Evolutionary conservation across 2,329 filamentous ascomycete genomes (phyloP).

Genomic region (Phaeomoniella chlamydospora): DNA sequence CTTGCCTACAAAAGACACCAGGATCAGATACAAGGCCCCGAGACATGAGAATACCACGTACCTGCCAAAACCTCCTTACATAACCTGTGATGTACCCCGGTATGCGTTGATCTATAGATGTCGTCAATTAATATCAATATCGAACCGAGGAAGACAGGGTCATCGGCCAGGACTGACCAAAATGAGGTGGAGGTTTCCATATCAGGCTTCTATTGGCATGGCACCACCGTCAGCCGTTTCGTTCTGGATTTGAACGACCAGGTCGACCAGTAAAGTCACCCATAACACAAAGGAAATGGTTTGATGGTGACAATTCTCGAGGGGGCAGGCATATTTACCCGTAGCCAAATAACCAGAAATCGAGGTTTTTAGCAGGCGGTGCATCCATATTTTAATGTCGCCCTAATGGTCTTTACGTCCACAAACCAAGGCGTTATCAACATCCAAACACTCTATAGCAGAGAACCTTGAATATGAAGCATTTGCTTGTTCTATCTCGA

Average conservation of each 20-base stretch:
- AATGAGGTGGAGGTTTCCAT: conserved; percentile 95
- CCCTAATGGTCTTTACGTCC: too few relatives aligned
- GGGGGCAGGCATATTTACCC: too few relatives aligned
- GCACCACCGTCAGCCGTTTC: conserved; percentile 2
- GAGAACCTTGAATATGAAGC: too few relatives aligned
- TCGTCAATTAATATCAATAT: not conserved
- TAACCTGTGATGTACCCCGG: conserved; percentile 89
- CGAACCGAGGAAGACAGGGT: not conserved
- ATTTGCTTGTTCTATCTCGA: too few relatives aligned
- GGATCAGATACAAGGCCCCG: too few relatives aligned
- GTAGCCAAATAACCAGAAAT: conserved; percentile 96
- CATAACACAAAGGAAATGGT: too few relatives aligned
- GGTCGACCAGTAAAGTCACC: too few relatives aligned
- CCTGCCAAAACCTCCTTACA: conserved; percentile 95
- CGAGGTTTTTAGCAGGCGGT: conserved; percentile 19
- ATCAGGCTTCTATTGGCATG: conserved; percentile 62
- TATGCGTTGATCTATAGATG: conserved; percentile 55
- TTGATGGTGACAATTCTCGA: too few relatives aligned
- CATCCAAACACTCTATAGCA: too few relatives aligned
- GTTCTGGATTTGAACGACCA: not conserved
- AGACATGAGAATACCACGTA: conserved; percentile 39
- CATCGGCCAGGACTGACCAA: conserved; percentile 43
- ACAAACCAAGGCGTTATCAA: too few relatives aligned
- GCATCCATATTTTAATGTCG: too few relatives aligned
- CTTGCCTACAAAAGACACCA: conserved; percentile 8